These are phyloP conservation scores for Pseudonitzschia multiseries DNA, from an alignment of 108 stramenopile genomes.

Conservation along the genomic window DNA sequence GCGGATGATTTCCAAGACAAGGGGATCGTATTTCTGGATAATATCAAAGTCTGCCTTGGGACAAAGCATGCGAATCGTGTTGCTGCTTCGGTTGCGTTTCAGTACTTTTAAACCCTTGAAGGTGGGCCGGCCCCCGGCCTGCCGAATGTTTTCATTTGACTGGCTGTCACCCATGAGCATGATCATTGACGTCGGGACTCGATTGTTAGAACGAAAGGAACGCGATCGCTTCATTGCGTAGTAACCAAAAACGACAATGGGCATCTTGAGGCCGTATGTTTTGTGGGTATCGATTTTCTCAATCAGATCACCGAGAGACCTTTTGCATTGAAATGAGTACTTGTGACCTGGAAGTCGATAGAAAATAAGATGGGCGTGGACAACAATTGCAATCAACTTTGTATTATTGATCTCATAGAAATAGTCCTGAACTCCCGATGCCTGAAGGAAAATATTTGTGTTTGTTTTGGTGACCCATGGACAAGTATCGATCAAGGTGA, in stretches of 20 bases:
- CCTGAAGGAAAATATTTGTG: neutral
- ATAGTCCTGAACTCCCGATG: slow-evolving; percentile 8
- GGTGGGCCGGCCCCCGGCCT: slow-evolving; percentile 42
- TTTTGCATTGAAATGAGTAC: neutral
- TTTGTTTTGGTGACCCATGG: slow-evolving; percentile 1
- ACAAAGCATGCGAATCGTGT: slow-evolving; percentile 4
- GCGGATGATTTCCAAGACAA: neutral
- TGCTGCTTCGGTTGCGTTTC: neutral
- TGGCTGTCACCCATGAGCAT: slow-evolving; percentile 33
- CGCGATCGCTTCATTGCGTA: slow-evolving; percentile 37
- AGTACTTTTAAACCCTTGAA: slow-evolving; percentile 28
- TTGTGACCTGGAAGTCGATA: slow-evolving; percentile 12
- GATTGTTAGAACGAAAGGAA: slow-evolving; percentile 28
- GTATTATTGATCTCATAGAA: neutral
- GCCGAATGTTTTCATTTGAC: slow-evolving; percentile 24
- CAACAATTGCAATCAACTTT: neutral
- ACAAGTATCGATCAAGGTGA: neutral
- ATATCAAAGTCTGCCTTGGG: slow-evolving; percentile 7
- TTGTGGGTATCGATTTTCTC: slow-evolving; percentile 1
- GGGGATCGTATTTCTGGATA: neutral
- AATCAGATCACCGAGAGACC: neutral
- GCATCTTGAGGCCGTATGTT: slow-evolving; percentile 24
- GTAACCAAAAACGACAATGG: slow-evolving; percentile 42
- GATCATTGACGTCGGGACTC: slow-evolving; percentile 39
- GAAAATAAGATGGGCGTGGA: neutral